Evolutionary conservation across 257 asterid species (phyloP), one percentile per base, ranked within the genome.

Genomic region (Salvia splendens): DNA sequence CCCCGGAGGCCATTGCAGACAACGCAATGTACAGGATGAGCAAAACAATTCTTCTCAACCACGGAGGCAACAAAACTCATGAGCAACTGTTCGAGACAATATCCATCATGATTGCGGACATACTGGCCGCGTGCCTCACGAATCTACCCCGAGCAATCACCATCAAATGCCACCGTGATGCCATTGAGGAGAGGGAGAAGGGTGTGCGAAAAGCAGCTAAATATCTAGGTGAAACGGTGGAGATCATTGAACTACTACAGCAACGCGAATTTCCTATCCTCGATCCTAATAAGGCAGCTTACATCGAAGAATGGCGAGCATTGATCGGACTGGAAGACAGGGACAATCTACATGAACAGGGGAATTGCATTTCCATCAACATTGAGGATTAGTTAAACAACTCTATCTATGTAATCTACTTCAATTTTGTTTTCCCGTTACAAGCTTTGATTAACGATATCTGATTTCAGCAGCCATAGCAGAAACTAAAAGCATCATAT

Each of bases 121-220:
- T 79, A 68, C 8, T 80, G 17, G 85, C 78, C 28, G 81, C 83
- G 32, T 79, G 85, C 7, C 81, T 79, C 9, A 75, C 83, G 48
- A 79, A 80, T 35, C 57, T 82, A 12, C 46, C 61, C 40, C 45
- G 30, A 4, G 79, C 74, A 14, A 82, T 82, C 64, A 57, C 61
- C 68, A 64, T 65, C 53, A 82, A 74, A 72, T 76, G 80, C 40
- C 84, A 82, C 50, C 58, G 48, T 33, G 68, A 61, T 62, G 63
- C 52, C 59, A 79, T 82, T 12, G 67, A 70, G 12, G 71, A 59
- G 11, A 68, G 71, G 69, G 81, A 64, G 49, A 61, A 67, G 16
- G 42, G 71, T 16, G 82, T 82, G 42, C 75, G 70, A 7, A 60
- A 64, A 43, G 84, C 85, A 41, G 82, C 80, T 61, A 45, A 61